Conservation (phyloP, 2,329 filamentous ascomycete species). For the Fusarium xyrophilum region DNA sequence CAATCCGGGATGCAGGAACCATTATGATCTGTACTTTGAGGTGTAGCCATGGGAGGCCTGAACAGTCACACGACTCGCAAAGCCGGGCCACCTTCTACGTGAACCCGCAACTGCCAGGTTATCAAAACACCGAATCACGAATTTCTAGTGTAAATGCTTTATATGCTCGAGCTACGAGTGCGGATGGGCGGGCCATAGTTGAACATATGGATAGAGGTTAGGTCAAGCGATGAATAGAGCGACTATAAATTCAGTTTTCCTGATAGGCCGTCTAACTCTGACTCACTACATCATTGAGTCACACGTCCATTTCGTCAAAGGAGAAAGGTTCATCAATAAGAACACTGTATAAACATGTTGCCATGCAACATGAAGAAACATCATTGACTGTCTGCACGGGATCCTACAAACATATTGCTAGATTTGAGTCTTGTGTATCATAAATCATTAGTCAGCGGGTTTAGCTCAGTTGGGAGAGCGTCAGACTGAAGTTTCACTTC, state of each 20-base stretch:
- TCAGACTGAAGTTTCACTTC: slow-evolving; percentile 29
- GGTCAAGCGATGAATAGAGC: no score
- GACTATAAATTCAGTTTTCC: neutral
- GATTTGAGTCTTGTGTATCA: fast-evolving
- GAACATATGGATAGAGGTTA: fast-evolving
- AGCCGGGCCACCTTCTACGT: fast-evolving
- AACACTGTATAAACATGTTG: neutral
- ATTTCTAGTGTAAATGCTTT: fast-evolving
- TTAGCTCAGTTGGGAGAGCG: slow-evolving; percentile 32
- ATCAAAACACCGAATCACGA: neutral
- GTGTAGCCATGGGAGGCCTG: neutral
- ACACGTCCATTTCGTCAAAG: neutral
- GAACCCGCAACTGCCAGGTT: fast-evolving
- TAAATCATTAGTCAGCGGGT: slow-evolving; percentile 18
- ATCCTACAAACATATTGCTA: fast-evolving
- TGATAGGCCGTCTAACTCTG: fast-evolving
- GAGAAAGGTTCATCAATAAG: neutral
- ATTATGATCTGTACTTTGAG: slow-evolving; percentile 15
- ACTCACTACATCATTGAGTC: neutral
- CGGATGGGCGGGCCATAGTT: neutral
- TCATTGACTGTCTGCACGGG: fast-evolving
- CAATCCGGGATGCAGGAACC: slow-evolving; percentile 17
- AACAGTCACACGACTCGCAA: neutral
- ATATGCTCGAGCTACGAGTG: neutral
- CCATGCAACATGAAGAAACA: neutral